phyloP scores from a whole-genome alignment of 2,329 filamentous ascomycete genomes.

The Xylaria hypoxylon region DNA sequence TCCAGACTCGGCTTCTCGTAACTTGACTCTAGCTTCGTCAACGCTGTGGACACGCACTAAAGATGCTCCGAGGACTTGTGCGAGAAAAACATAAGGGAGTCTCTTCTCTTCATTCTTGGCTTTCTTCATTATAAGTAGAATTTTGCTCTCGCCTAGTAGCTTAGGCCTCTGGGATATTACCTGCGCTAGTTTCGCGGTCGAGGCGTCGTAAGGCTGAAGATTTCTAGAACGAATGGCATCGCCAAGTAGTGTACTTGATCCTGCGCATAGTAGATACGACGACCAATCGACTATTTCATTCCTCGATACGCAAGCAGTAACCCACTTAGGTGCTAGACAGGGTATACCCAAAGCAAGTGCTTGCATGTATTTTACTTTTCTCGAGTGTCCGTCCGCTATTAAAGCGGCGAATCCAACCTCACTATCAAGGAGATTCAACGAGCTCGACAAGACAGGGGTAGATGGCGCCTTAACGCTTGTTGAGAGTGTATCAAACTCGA shows the following conservation, averaged over 20 bases:
- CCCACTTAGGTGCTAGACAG: conserved; percentile 85
- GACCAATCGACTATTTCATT: conserved; percentile 76
- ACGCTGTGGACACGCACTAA: conserved; percentile 75
- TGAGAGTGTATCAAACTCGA: conserved; percentile 61
- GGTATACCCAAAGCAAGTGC: conserved; percentile 90
- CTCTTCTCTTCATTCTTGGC: conserved; percentile 72
- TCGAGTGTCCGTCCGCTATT: conserved; percentile 86
- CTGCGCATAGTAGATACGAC: conserved; percentile 86
- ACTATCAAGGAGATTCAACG: conserved; percentile 65
- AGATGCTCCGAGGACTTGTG: conserved; percentile 79
- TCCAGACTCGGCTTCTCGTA: conserved; percentile 63
- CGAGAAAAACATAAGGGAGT: conserved; percentile 82
- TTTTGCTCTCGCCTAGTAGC: conserved; percentile 71
- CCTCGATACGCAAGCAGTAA: conserved; percentile 75
- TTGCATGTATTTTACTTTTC: conserved; percentile 93
- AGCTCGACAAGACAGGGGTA: conserved; percentile 39
- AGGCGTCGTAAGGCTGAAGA: conserved; percentile 70
- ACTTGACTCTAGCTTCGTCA: conserved; percentile 70
- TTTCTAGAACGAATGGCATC: conserved; percentile 81
- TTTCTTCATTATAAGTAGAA: conserved; percentile 78
- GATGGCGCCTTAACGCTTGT: conserved; percentile 46
- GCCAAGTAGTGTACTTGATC: conserved; percentile 79
- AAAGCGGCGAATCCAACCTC: conserved; percentile 82
- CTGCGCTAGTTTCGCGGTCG: conserved; percentile 65
- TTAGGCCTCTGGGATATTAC: conserved; percentile 71